Evolutionary conservation across 208 protist genomes (phyloP), one percentile per base, ranked within the genome.

Genomic region (Trypanosomatidae sp.): DNA sequence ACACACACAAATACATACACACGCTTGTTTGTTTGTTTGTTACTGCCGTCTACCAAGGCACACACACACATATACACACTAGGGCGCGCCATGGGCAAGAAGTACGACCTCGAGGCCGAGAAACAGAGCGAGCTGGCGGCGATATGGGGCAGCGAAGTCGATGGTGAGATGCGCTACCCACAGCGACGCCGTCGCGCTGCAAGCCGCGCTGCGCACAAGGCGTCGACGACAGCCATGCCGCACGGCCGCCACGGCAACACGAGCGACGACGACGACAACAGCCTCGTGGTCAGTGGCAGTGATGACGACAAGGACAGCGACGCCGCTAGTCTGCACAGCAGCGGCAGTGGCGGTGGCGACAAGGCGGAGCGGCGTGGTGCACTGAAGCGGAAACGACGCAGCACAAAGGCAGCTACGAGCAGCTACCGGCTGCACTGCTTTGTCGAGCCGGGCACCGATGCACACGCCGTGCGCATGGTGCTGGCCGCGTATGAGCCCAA

Each of bases 401-500:
- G 41, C 10, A 55, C 44, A 40, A 79, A 75, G 39, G 64, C 63
- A 28, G 46, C 42, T 19, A 33, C 21, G 0, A 60, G 46, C 19
- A 43, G 66, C 6, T 92, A 89, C 48, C 68, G 84, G 6, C 63
- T 92, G 15, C 84, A 92, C 47, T 92, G 84, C 53, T 88, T 92
- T 52, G 70, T 92, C 20, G 78, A 73, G 33, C 76, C 84, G n/a
- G 84, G 84, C n/a, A 89, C 79, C 16, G 77, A 81, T 44, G 61
- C 66, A 21, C 88, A 92, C 43, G 75, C 58, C 2, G 76, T 92
- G 18, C 75, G 84, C 3, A 86, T 65, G 0, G 78, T 87, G 3
- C 88, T 92, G 45, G 78, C 88, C 27, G 66, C 58, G 4, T 92
- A 92, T 57, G 76, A 84, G 43, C 84, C 83, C 1, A 92, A 88